These are phyloP conservation scores for Prunella vulgaris DNA, from an alignment of 257 asterid species.

Conservation along the genomic window DNA sequence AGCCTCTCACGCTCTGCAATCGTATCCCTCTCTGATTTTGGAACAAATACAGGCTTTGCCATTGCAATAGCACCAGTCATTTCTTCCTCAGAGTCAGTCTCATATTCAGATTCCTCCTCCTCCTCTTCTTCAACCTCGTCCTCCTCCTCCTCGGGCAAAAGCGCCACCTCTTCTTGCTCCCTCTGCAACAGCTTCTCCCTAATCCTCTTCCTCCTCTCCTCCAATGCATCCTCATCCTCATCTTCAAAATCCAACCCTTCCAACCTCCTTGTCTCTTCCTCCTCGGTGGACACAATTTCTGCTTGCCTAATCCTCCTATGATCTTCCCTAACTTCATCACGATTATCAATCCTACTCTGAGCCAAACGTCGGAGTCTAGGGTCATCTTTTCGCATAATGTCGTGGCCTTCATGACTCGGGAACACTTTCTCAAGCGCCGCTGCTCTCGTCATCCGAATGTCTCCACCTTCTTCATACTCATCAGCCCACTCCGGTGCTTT, in stretches of 20 bases:
- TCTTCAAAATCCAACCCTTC: slow-evolving; percentile 67
- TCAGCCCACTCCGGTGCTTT: slow-evolving; percentile 98
- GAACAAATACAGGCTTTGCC: slow-evolving; percentile 85
- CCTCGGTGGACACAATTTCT: slow-evolving; percentile 82
- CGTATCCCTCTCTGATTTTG: slow-evolving; percentile 75
- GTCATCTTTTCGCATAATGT: slow-evolving; percentile 56
- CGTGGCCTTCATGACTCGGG: slow-evolving; percentile 45
- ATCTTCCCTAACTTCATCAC: slow-evolving; percentile 82
- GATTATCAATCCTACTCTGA: slow-evolving; percentile 69
- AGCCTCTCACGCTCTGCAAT: slow-evolving; percentile 87
- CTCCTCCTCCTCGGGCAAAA: slow-evolving; percentile 74
- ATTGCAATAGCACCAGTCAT: slow-evolving; percentile 57
- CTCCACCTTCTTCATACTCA: slow-evolving; percentile 75
- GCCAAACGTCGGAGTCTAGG: slow-evolving; percentile 87
- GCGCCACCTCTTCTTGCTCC: slow-evolving; percentile 69
- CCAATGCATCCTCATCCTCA: slow-evolving; percentile 77
- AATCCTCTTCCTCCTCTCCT: slow-evolving; percentile 73
- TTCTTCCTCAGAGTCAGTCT: slow-evolving; percentile 90
- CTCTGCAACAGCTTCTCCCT: slow-evolving; percentile 60
- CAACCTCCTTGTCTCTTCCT: slow-evolving; percentile 67
- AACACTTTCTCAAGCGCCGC: slow-evolving; percentile 62
- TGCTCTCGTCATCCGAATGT: slow-evolving; percentile 49
- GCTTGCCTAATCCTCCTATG: slow-evolving; percentile 93
- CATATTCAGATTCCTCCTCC: slow-evolving; percentile 72
- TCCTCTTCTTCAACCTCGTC: slow-evolving; percentile 62